phyloP scores from a whole-genome alignment of 2,329 filamentous ascomycete species.

The Fusarium abutilonis region DNA sequence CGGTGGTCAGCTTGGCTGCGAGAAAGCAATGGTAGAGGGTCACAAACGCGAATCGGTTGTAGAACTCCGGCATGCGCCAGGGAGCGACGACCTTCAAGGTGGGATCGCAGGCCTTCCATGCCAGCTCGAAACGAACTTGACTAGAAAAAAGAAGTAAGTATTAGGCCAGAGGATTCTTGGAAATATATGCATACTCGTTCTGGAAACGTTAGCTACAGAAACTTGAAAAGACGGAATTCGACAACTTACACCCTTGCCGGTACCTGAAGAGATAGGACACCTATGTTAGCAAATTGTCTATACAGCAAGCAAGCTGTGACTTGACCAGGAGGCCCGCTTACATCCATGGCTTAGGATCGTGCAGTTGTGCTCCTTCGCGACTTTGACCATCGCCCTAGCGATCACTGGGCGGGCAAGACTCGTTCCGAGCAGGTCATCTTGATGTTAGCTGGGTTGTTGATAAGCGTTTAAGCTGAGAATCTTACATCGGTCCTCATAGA shows the following conservation, averaged over 20 bases:
- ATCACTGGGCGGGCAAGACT: conserved; percentile 73
- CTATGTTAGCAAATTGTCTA: too few relatives aligned
- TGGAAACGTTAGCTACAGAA: conserved; percentile 10
- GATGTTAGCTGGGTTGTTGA: too few relatives aligned
- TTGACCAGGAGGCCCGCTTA: conserved; percentile 39
- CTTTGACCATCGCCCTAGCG: conserved; percentile 60
- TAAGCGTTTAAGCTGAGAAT: too few relatives aligned
- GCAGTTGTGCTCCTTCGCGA: conserved; percentile 53
- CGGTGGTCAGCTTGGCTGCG: neutral
- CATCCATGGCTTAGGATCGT: conserved; percentile 60
- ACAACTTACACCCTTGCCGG: conserved; percentile 66
- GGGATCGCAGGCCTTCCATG: neutral
- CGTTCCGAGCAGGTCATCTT: conserved; percentile 55
- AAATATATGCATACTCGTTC: conserved; percentile 44
- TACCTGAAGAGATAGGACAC: conserved; percentile 41
- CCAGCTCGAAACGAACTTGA: conserved; percentile 50
- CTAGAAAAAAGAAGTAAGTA: conserved; percentile 51
- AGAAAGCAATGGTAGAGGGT: too few relatives aligned
- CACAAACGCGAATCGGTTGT: neutral
- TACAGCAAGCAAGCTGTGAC: too few relatives aligned
- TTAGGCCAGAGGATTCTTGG: neutral
- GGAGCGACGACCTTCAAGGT: neutral
- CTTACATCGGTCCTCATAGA: conserved; percentile 50
- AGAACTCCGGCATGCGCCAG: neutral
- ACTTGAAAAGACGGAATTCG: too few relatives aligned